These are phyloP conservation scores for Saussurea involucrata DNA, from an alignment of 129 eudicot species.

Conservation along the genomic window DNA sequence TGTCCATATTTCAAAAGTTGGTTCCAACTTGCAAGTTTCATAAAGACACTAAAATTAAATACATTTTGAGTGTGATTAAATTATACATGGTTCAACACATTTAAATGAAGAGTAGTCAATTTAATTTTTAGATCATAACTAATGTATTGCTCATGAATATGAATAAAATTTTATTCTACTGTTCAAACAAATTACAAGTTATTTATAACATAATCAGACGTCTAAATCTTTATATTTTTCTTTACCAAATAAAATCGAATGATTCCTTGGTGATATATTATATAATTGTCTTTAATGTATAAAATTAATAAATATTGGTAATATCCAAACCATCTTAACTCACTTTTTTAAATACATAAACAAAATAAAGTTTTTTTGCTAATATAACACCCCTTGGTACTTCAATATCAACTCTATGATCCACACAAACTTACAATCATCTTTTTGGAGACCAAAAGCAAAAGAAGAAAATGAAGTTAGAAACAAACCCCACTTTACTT, in stretches of 20 bases:
- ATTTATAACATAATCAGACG: too few relatives aligned
- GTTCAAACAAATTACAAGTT: too few relatives aligned
- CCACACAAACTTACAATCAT: neutral
- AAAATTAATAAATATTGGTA: neutral
- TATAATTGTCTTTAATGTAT: neutral
- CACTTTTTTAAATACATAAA: neutral
- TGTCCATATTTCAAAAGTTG: constrained; percentile 9
- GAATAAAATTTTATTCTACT: too few relatives aligned
- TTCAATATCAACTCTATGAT: neutral
- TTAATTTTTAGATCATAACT: neutral
- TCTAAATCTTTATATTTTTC: neutral
- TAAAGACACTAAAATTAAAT: neutral
- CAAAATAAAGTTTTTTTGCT: neutral
- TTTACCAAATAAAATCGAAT: too few relatives aligned
- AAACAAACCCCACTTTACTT: neutral
- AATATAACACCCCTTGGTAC: neutral
- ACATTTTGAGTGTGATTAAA: too few relatives aligned
- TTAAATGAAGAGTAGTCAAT: too few relatives aligned
- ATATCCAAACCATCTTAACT: neutral
- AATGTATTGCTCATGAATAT: neutral
- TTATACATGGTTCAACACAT: too few relatives aligned
- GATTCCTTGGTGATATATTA: too few relatives aligned
- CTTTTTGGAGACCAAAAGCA: neutral
- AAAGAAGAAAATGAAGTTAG: neutral
- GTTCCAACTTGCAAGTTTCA: constrained; percentile 17